Percentiles rank a stretch among this genome's conserved stretches.
phyloP scores from a whole-genome alignment of 441 rosid genomes.

The Viola pubescens region DNA sequence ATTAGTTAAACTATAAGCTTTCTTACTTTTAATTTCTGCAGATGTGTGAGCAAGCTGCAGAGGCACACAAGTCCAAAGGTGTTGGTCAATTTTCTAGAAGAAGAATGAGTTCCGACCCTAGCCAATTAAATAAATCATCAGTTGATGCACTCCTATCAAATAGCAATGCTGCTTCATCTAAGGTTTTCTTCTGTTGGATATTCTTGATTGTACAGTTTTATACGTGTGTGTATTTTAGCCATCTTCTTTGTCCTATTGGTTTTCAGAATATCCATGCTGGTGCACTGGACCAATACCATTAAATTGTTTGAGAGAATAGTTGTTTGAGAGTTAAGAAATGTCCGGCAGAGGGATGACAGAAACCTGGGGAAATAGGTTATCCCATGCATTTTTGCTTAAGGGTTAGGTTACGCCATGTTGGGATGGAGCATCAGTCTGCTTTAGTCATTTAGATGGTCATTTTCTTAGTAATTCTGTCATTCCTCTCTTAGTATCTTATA shows the following conservation, averaged over 20 bases:
- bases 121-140: conserved; percentile 57
- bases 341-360: too few species aligned
- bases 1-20: background rate
- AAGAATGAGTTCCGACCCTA: conserved; percentile 56
- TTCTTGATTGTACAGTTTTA: too few species aligned
- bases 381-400: too few species aligned
- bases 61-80: conserved; percentile 77
- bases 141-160: conserved; percentile 83
- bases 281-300: background rate
- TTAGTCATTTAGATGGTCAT: too few species aligned
- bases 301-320: background rate
- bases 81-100: conserved; percentile 55
- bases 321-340: too few species aligned
- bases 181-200: conserved; percentile 32
- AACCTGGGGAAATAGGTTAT: too few species aligned
- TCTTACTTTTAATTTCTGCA: conserved; percentile 22
- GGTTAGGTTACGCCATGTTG: background rate
- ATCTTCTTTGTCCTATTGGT: background rate
- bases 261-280: conserved; percentile 2
- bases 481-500: too few species aligned
- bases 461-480: too few species aligned
- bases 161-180: conserved; percentile 40
- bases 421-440: background rate
- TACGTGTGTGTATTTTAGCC: too few species aligned
- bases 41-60: conserved; percentile 99